These are phyloP conservation scores for Lantana camara DNA, from an alignment of 257 asterid species.

Conservation along the genomic window DNA sequence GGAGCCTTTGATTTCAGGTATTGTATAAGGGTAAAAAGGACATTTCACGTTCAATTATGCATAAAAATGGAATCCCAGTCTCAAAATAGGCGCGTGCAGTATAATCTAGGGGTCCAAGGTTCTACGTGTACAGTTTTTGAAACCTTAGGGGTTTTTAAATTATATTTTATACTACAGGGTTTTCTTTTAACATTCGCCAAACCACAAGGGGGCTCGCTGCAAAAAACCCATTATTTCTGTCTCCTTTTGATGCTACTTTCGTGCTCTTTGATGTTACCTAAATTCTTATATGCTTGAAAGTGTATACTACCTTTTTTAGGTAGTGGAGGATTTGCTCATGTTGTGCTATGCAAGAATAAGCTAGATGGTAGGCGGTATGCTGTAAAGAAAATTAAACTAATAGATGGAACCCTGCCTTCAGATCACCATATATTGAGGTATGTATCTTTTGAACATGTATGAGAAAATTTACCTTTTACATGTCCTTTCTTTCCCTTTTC, in stretches of 20 bases:
- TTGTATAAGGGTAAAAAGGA: too few species aligned
- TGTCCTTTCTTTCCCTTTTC: too few species aligned
- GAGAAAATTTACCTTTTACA: not conserved
- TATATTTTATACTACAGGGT: too few species aligned
- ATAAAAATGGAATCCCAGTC: too few species aligned
- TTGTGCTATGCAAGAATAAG: slow-evolving; percentile 94
- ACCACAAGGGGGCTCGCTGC: too few species aligned
- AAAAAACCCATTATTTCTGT: too few species aligned
- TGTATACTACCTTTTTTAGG: slow-evolving; percentile 47
- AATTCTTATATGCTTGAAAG: slow-evolving; percentile 6
- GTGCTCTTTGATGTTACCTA: slow-evolving; percentile 9
- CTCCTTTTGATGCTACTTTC: slow-evolving; percentile 20
- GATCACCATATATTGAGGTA: slow-evolving; percentile 92
- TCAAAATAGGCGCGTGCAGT: too few species aligned
- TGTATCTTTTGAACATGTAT: slow-evolving; percentile 28
- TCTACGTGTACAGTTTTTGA: slow-evolving; percentile 44
- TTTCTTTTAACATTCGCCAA: too few species aligned
- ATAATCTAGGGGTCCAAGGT: slow-evolving; percentile 39
- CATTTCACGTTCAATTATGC: too few species aligned
- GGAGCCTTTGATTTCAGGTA: too few species aligned
- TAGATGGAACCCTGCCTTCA: slow-evolving; percentile 80
- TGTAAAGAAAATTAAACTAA: slow-evolving; percentile 85
- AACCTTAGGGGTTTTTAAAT: too few species aligned
- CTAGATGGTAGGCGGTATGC: slow-evolving; percentile 97
- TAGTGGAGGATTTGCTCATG: slow-evolving; percentile 98